phyloP scores from a whole-genome alignment of 2,329 filamentous ascomycete species.

The Aureobasidium sp. region DNA sequence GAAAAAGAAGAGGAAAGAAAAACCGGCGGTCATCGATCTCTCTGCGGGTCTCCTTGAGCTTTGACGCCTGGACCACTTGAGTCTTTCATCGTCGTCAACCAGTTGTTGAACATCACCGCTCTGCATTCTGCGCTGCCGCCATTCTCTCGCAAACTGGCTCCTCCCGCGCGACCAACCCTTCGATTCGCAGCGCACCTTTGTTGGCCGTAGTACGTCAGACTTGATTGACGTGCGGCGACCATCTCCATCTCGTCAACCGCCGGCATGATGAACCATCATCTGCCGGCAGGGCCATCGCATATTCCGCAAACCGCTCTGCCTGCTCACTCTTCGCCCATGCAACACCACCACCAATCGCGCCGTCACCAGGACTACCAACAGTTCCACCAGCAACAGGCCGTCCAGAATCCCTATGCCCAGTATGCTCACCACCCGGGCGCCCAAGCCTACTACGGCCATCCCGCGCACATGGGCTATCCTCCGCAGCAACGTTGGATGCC shows the following conservation, averaged over 20 bases:
- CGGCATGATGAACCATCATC: conserved; percentile 75
- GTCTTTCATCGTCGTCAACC: conserved; percentile 13
- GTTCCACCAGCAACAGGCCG: conserved; percentile 29
- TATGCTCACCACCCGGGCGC: conserved; percentile 30
- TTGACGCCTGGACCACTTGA: conserved; percentile 12
- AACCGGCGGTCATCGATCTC: not conserved
- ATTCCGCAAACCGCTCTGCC: conserved; percentile 34
- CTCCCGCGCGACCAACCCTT: not conserved
- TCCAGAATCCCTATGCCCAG: conserved; percentile 31
- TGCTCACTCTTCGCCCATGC: conserved; percentile 18
- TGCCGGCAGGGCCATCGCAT: conserved; percentile 56
- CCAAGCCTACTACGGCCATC: conserved; percentile 32
- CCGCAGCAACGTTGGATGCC: conserved; percentile 29
- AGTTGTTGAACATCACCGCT: conserved; percentile 11
- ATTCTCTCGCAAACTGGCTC: not conserved
- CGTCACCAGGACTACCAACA: conserved; percentile 36
- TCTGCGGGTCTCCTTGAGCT: conserved; percentile 5
- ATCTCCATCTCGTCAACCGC: conserved; percentile 28
- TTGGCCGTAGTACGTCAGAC: conserved; percentile 8
- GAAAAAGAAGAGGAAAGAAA: not conserved
- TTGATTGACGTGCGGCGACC: conserved; percentile 14
- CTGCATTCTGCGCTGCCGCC: conserved; percentile 6
- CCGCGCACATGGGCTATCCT: conserved; percentile 31
- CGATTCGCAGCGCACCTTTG: not conserved
- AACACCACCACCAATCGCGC: conserved; percentile 25